Evolutionary conservation across 495 filamentous ascomycete species (phyloP), one percentile per base, ranked within the genome.

Genomic region (Cairneyella variabilis): DNA sequence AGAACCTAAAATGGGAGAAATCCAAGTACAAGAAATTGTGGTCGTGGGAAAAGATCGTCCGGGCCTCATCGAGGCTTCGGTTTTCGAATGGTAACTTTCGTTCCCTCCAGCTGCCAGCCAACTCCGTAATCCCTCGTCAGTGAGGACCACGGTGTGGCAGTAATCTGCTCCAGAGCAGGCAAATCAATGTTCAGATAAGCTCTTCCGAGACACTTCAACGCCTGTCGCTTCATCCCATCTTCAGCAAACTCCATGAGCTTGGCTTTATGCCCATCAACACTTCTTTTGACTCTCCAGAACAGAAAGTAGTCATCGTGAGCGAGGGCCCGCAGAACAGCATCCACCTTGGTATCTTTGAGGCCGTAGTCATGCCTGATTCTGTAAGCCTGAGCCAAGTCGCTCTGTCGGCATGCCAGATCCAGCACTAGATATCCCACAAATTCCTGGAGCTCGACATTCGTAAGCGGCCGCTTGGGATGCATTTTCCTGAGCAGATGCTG

Each of bases 361-460:
- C 55, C 59, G 61, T 84, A 82, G 17, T 70, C 61, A 27, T 72
- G 72, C 23, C 78, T 76, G 39, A 86, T 64, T n/a, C 76, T 70
- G 58, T 85, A 89, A 0, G 92, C 93, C 27, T 80, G 76, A 7
- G 76, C 75, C 30, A 96, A 74, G 53, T 95, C 77, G n/a, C 80
- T 74, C 58, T 90, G 81, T 12, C 91, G 81, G 65, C 92, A 96
- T 9, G 91, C 90, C 36, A 90, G 78, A 68, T 98, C 93, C 14
- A 97, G 80, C 38, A 97, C 83, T 14, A 86, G 76, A 63, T 95
- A 97, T 27, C 81, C 79, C 18, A 83, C 76, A 55, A 91, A 80
- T 54, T 97, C 93, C 42, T 83, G 82, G 16, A 87, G 65, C 58
- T 95, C 90, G 12, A 80, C 67, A 10, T 72, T 69, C 0, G 84